Evolutionary conservation across 2,329 filamentous ascomycete genomes (phyloP), one percentile per base, ranked within the genome.

Genomic region (Aspergillus uvarum): DNA sequence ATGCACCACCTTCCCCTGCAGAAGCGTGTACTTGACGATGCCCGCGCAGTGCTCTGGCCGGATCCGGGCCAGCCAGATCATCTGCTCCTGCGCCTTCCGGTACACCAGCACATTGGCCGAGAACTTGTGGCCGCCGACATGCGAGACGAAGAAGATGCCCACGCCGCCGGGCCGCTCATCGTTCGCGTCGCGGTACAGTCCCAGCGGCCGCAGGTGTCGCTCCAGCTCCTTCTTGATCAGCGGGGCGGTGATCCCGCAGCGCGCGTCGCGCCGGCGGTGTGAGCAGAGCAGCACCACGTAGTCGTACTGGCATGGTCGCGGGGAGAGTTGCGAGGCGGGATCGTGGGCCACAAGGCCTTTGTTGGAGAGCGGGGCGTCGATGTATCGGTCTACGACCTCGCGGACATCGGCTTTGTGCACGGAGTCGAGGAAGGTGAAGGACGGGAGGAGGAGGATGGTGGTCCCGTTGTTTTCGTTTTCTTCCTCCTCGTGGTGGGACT

Each of bases 41-140:
- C 93, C 95, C 80, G 96, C 91, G 67, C 91, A 95, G 73, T 96
- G 91, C 76, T 93, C 88, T 0, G 92, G 92, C 68, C 80, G 79
- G n/a, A 96, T 86, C 54, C 93, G 81, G n/a, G 90, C 92, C 47
- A 96, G 81, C 92, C 92, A 96, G 66, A 96, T 94, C 73, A 76
- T 74, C 60, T 76, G 74, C 61, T 72, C 69, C 62, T 70, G 70
- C 51, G 74, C 76, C 59, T 71, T 84, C 19, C 92, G 84, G 74
- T 97, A 97, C 0, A 97, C 80, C 79, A 97, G 88, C 65, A 96
- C 86, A 71, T 97, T 97, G 29, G 93, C 93, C 51, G 88, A 88
- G 79, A 94, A 97, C 80, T 96, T 96, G 80, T 97, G 93, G 0
- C 93, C 94, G 35, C 94, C 93, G 4, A 96, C 91, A 72, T 97